Evolutionary conservation across 805 yeast genomes (phyloP).

Genomic region (Wickerhamomyces xylosicus): DNA sequence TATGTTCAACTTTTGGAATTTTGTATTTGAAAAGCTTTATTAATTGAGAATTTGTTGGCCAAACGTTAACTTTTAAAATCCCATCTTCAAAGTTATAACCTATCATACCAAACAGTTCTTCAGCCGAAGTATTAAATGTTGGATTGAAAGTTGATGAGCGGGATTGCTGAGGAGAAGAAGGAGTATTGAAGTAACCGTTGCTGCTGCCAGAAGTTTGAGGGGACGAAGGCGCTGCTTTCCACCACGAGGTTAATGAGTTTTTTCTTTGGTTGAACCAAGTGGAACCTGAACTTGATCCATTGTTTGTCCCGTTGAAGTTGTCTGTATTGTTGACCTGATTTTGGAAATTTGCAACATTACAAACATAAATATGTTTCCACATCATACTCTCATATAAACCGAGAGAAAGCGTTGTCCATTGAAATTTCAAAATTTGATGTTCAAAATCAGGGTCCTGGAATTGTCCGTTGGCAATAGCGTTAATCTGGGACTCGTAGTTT

Average conservation of each 20-base stretch:
- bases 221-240: neutral
- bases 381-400: constrained; percentile 70
- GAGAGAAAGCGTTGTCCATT: constrained; percentile 53
- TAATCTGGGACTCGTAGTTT: constrained; percentile 19
- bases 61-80: constrained; percentile 11
- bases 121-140: neutral
- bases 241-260: neutral
- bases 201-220: neutral
- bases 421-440: constrained; percentile 35
- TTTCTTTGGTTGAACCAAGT: constrained; percentile 18
- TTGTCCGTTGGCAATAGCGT: constrained; percentile 24
- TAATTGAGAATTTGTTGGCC: constrained; percentile 9
- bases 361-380: constrained; percentile 45
- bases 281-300: neutral
- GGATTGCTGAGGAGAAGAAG: neutral
- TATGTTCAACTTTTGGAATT: constrained; percentile 27
- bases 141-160: constrained; percentile 1
- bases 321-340: constrained; percentile 3
- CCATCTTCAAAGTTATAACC: constrained; percentile 9
- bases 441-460: constrained; percentile 31
- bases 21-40: constrained; percentile 24
- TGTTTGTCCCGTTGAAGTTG: constrained; percentile 1
- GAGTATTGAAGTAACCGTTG: neutral
- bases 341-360: constrained; percentile 20
- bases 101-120: too few relatives aligned